Evolutionary conservation across 2,329 filamentous ascomycete genomes (phyloP), one percentile per base, ranked within the genome.

Genomic region (Alternaria consortialis): DNA sequence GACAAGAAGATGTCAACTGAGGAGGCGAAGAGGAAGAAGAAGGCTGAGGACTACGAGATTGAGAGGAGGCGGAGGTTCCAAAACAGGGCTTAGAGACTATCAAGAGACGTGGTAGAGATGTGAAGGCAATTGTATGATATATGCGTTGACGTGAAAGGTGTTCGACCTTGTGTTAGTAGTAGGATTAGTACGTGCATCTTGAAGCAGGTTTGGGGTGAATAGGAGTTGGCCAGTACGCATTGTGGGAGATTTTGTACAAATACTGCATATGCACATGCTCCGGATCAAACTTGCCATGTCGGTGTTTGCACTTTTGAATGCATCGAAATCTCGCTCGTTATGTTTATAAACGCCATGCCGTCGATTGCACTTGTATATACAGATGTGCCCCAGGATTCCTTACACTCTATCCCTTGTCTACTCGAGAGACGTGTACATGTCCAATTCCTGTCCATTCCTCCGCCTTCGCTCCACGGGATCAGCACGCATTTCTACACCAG

Each of bases 401-500:
- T 9, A 47, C 17, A 39, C 8, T 36, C 13, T 25, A 4, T 34
- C 42, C 32, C 12, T 12, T 15, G 17, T 37, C 70, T 73, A 91
- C 81, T 94, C 91, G 79, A 93, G 74, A 66, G 88, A 87, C 15
- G 90, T 86, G 68, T 90, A 84, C 73, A 90, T 88, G 60, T 88
- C 83, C 72, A 94, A 72, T 68, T 86, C 85, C 71, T 84, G 81
- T 39, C 80, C 80, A 61, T 79, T 79, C 69, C 82, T 80, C 69
- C 84, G 77, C 74, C 85, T 81, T 64, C 84, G 81, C 76, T 84
- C 84, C 60, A 86, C 81, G 43, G 88, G 86, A 73, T 89, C 85
- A 56, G 94, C 88, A 72, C 89, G 85, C 66, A 94, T 85, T 79
- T 97, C 93, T 65, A 97, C 88, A 12, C 94, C 93, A 4, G 93